Evolutionary conservation across 1,284 basidiomycete genomes (phyloP).

Genomic region (Apiotrichum sp.): DNA sequence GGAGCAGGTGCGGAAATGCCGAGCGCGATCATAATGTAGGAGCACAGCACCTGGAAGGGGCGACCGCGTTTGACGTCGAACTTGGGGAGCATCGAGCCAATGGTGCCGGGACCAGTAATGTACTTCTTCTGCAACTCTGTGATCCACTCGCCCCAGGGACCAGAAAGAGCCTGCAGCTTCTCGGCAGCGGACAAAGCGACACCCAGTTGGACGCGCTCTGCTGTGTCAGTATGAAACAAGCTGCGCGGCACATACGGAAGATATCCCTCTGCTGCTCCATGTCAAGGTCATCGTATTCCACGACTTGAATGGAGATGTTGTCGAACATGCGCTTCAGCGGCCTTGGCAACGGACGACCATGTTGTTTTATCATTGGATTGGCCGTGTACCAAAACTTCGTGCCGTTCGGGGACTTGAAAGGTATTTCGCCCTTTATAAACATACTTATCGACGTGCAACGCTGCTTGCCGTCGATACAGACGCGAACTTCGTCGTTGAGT

Average conservation of each 20-base stretch:
- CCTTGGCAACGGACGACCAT: constrained; percentile 23
- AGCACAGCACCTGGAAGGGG: constrained; percentile 27
- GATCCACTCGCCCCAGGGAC: constrained; percentile 33
- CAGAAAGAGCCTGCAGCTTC: constrained; percentile 37
- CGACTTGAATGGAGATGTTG: constrained; percentile 26
- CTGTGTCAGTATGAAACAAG: background rate
- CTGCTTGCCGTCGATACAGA: constrained; percentile 46
- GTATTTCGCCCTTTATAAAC: constrained; percentile 28
- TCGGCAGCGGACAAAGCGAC: constrained; percentile 39
- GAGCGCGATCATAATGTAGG: constrained; percentile 22
- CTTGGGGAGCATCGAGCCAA: constrained; percentile 10
- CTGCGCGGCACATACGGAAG: constrained; percentile 35
- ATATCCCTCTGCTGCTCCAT: constrained; percentile 40
- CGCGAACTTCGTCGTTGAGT: constrained; percentile 19
- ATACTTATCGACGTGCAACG: constrained; percentile 28
- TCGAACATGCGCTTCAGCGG: constrained; percentile 33
- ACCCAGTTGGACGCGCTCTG: constrained; percentile 46
- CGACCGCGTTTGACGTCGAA: constrained; percentile 25
- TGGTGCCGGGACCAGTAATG: constrained; percentile 17
- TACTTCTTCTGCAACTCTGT: constrained; percentile 29
- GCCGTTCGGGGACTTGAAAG: constrained; percentile 23
- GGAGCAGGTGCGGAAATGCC: constrained; percentile 1
- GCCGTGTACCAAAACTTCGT: constrained; percentile 33
- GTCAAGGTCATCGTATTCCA: constrained; percentile 31
- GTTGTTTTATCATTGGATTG: background rate